These are phyloP conservation scores for Aspergillus costaricaensis DNA, from an alignment of 2,329 filamentous ascomycete species.

Conservation along the genomic window DNA sequence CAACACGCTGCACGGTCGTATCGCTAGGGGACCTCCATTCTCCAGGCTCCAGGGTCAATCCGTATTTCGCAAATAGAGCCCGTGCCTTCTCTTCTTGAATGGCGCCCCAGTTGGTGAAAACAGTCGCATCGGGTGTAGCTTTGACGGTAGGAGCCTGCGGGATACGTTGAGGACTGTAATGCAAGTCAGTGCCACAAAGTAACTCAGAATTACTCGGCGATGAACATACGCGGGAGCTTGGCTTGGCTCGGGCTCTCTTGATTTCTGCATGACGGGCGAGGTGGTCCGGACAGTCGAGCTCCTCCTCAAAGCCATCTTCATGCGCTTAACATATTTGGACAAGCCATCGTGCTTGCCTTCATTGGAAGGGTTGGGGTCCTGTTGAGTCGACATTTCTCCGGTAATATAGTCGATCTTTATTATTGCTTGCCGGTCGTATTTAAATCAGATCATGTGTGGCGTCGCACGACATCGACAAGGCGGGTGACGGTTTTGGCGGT, in stretches of 20 bases:
- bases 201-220: neutral
- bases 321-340: conserved; percentile 43
- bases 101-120: conserved; percentile 36
- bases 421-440: neutral
- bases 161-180: conserved; percentile 7
- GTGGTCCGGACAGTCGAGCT: conserved; percentile 30
- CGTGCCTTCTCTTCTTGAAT: conserved; percentile 48
- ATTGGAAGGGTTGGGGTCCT: conserved; percentile 16
- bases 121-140: conserved; percentile 20
- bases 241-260: conserved; percentile 10
- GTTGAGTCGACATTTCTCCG: conserved; percentile 27
- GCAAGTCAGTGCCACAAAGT: conserved; percentile 1
- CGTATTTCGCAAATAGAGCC: conserved; percentile 50
- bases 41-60: conserved; percentile 45
- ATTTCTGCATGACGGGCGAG: neutral
- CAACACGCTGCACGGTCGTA: conserved; percentile 43
- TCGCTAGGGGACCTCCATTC: conserved; percentile 44
- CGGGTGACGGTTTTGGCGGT: neutral
- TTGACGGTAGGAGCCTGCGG: conserved; percentile 12
- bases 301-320: conserved; percentile 40
- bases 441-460: neutral
- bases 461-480: neutral
- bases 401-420: neutral
- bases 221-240: conserved; percentile 14
- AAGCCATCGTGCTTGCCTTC: conserved; percentile 37